Percentiles rank a stretch among this genome's conserved stretches.
Conservation (phyloP, 441 rosid genomes). For the Flueggea neowawraea region DNA sequence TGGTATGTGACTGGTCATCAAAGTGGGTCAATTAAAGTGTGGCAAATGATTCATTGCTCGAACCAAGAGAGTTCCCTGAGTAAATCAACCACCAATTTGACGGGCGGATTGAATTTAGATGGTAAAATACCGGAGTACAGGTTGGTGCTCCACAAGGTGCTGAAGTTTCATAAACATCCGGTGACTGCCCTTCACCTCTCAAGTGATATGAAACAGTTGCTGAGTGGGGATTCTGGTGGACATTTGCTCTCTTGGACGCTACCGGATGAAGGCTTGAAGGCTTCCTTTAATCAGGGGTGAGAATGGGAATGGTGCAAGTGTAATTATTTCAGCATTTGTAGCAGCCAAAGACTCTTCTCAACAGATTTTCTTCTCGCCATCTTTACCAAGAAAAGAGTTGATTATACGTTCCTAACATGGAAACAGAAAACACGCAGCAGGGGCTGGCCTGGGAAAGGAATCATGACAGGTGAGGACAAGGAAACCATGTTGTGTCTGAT, state of each 20-base stretch:
- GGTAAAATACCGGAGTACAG: conserved; percentile 74
- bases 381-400: too few species aligned
- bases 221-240: conserved; percentile 93
- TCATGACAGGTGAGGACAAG: too few species aligned
- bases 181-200: conserved; percentile 88
- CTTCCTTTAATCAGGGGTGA: conserved; percentile 64
- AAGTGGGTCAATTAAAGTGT: conserved; percentile 96
- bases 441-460: too few species aligned
- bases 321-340: conserved; percentile 13
- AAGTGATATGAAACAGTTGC: conserved; percentile 82
- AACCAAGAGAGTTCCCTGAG: conserved; percentile 44
- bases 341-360: conserved; percentile 3
- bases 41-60: conserved; percentile 92
- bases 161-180: conserved; percentile 88
- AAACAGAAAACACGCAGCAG: too few species aligned
- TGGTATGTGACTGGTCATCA: conserved; percentile 99
- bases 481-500: too few species aligned
- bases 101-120: conserved; percentile 62
- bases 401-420: too few species aligned
- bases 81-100: conserved; percentile 44
- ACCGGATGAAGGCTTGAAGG: conserved; percentile 70
- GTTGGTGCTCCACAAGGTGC: conserved; percentile 77
- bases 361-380: too few species aligned
- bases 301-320: conserved; percentile 4
- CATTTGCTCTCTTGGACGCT: conserved; percentile 88